phyloP scores from a whole-genome alignment of 2,329 filamentous ascomycete genomes.

The Ploettnerulaceae sp. region DNA sequence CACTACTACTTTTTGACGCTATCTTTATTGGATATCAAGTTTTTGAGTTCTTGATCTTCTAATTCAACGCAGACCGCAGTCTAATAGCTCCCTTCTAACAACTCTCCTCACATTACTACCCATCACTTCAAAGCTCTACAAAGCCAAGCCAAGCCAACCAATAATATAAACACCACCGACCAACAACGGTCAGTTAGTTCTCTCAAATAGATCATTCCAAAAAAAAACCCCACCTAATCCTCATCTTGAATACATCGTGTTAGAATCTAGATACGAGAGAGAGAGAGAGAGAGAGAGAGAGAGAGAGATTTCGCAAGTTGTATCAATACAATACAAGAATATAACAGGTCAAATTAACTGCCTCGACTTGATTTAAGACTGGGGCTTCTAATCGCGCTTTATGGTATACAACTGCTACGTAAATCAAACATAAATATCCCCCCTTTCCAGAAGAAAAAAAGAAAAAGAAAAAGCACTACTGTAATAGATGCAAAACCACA shows the following conservation, averaged over 20 bases:
- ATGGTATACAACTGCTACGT: neutral
- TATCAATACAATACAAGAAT: no score
- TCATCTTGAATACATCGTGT: neutral
- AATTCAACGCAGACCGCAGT: no score
- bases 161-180: no score
- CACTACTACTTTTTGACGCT: neutral
- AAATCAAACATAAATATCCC: neutral
- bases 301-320: no score
- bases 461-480: neutral
- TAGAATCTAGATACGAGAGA: neutral
- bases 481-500: neutral
- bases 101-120: no score
- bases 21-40: neutral
- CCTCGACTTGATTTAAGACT: no score
- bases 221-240: neutral
- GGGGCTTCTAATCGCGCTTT: no score
- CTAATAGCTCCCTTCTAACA: no score
- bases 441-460: neutral
- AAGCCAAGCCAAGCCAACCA: no score
- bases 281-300: neutral
- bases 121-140: no score
- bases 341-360: no score
- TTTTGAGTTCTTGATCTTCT: neutral
- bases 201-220: neutral
- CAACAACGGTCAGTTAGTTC: no score